Base-by-base conservation (phyloP, 192 early-diverging fungal species). In the Mortierella alpina region DNA sequence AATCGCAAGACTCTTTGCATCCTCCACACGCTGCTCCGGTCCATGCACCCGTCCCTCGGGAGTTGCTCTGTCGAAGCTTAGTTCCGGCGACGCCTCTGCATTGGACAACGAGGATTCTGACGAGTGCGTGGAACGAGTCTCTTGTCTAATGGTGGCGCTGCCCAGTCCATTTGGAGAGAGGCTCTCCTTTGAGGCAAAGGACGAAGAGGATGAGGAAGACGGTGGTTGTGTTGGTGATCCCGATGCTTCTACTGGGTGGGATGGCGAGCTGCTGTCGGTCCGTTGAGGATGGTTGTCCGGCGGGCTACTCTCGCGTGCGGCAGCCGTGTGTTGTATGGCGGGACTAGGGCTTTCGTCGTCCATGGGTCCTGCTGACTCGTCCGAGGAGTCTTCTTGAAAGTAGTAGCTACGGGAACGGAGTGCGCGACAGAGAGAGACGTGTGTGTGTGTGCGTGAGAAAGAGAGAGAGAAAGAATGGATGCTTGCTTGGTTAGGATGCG, bases 301-400 rank as follows among this genome's bases (percentile, higher is more conserved):
- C 13, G 18, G 42, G 13, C 45, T 17, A 39, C 50, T 63, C 39
- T 61, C 54, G 10, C 46, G 45, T 20, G 44, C 9, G 7, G 22
- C 22, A 52, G 8, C 53, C 5, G 18, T n/a, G 48, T 20, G 10
- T 0, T 48, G 20, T 31, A 22, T 62, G 20, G 12, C 57, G n/a
- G 23, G 40, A 15, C 63, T 46, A 40, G 52, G 60, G 31, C 66
- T 10, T 13, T 53, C 39, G 13, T 39, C 41, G 9, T 58, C 56
- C 23, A 68, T 68, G 47, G 39, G 12, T 47, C 31, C 23, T 14
- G 66, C 1, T 7, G 77, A 72, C 41, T 80, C 77, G 58, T 80
- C 77, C 5, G 77, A 76, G 1, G 66, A 72, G 65, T 72, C 77
- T 31, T 80, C 70, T 64, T 72, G 70, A 68, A 70, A 72, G 66